phyloP scores from a whole-genome alignment of 192 early-diverging fungal genomes.

The Jimgerdemannia lactiflua region DNA sequence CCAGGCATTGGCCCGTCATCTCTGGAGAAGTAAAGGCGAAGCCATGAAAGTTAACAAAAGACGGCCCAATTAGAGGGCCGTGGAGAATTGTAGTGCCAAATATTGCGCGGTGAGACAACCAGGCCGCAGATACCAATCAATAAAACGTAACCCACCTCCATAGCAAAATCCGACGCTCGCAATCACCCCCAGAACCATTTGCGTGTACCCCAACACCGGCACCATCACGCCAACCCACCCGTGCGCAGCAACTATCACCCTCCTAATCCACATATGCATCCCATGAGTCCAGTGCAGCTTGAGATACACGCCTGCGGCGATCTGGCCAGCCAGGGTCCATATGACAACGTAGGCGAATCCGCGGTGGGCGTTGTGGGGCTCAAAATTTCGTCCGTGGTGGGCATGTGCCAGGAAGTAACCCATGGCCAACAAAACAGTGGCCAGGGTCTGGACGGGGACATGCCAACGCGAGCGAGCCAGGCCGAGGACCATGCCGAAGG shows the following conservation, averaged over 20 bases:
- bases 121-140: neutral
- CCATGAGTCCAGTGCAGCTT: constrained; percentile 56
- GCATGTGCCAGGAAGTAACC: constrained; percentile 62
- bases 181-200: constrained; percentile 64
- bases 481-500: constrained; percentile 53
- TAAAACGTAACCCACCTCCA: constrained; percentile 27
- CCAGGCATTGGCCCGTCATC: constrained; percentile 61
- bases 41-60: neutral
- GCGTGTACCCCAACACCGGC: constrained; percentile 58
- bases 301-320: constrained; percentile 54
- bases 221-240: constrained; percentile 46
- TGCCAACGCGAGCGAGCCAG: constrained; percentile 55
- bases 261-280: constrained; percentile 48
- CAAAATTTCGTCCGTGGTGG: constrained; percentile 59
- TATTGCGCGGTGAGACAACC: neutral
- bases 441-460: constrained; percentile 57
- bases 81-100: neutral
- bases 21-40: constrained; percentile 22
- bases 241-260: constrained; percentile 45
- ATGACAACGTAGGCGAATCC: constrained; percentile 61
- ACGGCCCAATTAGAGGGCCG: neutral
- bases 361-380: constrained; percentile 58
- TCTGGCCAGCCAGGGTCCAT: constrained; percentile 47
- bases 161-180: constrained; percentile 62
- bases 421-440: constrained; percentile 36